Percentiles rank a stretch among this genome's conserved stretches.
phyloP scores from a whole-genome alignment of 495 filamentous ascomycete genomes.

The Daldinia concentrica region DNA sequence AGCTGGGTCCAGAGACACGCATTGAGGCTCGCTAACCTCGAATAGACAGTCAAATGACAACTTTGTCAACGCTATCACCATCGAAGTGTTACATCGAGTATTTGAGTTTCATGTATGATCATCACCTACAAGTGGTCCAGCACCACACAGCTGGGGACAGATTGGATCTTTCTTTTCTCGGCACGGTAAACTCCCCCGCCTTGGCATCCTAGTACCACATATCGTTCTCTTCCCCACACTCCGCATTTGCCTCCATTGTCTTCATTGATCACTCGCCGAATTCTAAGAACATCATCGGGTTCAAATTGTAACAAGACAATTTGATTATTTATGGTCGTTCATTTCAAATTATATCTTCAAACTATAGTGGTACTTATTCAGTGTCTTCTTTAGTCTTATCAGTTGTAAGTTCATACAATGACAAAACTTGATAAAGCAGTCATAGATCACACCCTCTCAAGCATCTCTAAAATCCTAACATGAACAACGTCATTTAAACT shows the following conservation, averaged over 20 bases:
- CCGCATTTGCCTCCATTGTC: conserved; percentile 10
- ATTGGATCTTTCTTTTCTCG: conserved; percentile 26
- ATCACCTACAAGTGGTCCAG: conserved; percentile 30
- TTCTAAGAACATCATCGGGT: background rate
- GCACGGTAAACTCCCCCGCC: conserved; percentile 36
- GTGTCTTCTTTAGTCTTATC: background rate
- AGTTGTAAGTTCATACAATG: background rate
- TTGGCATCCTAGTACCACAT: conserved; percentile 34
- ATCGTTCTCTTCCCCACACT: conserved; percentile 33
- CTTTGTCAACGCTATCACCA: background rate
- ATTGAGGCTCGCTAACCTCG: conserved; percentile 4
- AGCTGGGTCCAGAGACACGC: conserved; percentile 7
- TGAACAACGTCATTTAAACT: conserved; percentile 18
- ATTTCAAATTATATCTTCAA: background rate
- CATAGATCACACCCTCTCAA: background rate
- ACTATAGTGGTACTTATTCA: background rate
- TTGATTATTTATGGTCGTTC: background rate
- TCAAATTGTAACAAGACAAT: background rate
- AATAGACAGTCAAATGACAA: conserved; percentile 7
- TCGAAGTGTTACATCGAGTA: conserved; percentile 34
- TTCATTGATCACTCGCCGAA: background rate
- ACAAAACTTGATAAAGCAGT: background rate
- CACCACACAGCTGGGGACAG: conserved; percentile 17
- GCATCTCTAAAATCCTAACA: background rate
- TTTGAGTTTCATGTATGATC: conserved; percentile 35